These are phyloP conservation scores for Epicoccum sorghinum DNA, from an alignment of 2,329 filamentous ascomycete genomes.

Conservation along the genomic window DNA sequence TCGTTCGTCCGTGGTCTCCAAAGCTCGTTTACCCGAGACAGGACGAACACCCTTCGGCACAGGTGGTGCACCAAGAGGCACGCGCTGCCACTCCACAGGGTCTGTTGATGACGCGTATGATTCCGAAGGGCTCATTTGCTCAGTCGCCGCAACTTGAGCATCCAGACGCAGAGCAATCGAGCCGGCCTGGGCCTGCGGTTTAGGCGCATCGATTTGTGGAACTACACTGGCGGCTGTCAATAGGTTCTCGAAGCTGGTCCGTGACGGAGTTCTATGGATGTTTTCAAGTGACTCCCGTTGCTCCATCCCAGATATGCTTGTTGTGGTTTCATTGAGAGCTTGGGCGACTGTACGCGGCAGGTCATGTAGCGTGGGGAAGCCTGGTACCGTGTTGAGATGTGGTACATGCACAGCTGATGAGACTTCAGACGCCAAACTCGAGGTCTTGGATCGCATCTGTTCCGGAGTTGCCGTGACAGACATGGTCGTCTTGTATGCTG, in stretches of 20 bases:
- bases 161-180: conserved; percentile 31
- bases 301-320: neutral
- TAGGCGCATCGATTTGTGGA: conserved; percentile 33
- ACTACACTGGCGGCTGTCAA: conserved; percentile 35
- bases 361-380: conserved; percentile 22
- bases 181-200: conserved; percentile 28
- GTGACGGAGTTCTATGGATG: conserved; percentile 12
- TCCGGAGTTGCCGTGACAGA: neutral
- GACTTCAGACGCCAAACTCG: neutral
- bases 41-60: too few relatives aligned
- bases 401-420: neutral
- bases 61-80: neutral
- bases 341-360: conserved; percentile 18
- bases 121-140: conserved; percentile 14
- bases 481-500: neutral
- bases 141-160: conserved; percentile 26
- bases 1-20: too few relatives aligned
- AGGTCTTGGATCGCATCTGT: neutral
- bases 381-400: conserved; percentile 10
- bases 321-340: neutral
- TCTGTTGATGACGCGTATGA: neutral
- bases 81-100: neutral
- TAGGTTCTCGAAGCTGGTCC: conserved; percentile 25
- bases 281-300: conserved; percentile 5
- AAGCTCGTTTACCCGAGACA: too few relatives aligned